Evolutionary conservation across 805 yeast genomes (phyloP).

Genomic region (Candida gorgasii): DNA sequence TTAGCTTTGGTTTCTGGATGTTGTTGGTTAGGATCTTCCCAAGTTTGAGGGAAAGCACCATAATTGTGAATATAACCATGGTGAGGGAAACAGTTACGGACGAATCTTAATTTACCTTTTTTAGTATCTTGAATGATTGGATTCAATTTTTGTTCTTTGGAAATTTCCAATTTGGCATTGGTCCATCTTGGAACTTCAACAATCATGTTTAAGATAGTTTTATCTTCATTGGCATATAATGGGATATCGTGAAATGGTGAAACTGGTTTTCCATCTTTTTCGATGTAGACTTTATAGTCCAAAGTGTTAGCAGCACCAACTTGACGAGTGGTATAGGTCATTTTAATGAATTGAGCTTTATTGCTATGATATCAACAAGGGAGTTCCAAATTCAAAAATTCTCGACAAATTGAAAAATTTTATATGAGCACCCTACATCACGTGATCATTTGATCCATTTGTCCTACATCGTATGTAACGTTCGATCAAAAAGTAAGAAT

Average conservation of each 20-base stretch:
- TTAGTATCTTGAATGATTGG: constrained; percentile 97
- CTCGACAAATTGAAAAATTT: constrained; percentile 5
- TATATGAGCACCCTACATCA: constrained; percentile 5
- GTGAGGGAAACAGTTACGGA: constrained; percentile 97
- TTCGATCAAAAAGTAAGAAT: not conserved
- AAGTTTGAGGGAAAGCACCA: constrained; percentile 97
- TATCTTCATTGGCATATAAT: constrained; percentile 89
- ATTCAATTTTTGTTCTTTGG: constrained; percentile 79
- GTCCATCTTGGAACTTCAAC: constrained; percentile 99
- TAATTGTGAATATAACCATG: constrained; percentile 98
- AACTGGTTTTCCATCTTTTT: constrained; percentile 89
- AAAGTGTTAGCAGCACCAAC: constrained; percentile 94
- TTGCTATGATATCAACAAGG: not conserved
- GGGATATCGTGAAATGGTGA: constrained; percentile 85
- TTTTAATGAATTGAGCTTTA: constrained; percentile 21
- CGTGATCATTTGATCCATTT: not conserved
- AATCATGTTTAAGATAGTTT: constrained; percentile 74
- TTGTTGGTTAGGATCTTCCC: constrained; percentile 72
- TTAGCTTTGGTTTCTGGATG: constrained; percentile 58
- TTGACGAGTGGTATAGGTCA: constrained; percentile 87
- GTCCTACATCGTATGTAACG: too few relatives aligned
- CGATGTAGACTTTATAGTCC: constrained; percentile 89
- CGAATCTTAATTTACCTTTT: constrained; percentile 94
- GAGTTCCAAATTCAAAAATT: not conserved
- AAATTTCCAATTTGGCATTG: constrained; percentile 94